Evolutionary conservation across 2,329 filamentous ascomycete genomes (phyloP).

Genomic region (Penicillium sp.): DNA sequence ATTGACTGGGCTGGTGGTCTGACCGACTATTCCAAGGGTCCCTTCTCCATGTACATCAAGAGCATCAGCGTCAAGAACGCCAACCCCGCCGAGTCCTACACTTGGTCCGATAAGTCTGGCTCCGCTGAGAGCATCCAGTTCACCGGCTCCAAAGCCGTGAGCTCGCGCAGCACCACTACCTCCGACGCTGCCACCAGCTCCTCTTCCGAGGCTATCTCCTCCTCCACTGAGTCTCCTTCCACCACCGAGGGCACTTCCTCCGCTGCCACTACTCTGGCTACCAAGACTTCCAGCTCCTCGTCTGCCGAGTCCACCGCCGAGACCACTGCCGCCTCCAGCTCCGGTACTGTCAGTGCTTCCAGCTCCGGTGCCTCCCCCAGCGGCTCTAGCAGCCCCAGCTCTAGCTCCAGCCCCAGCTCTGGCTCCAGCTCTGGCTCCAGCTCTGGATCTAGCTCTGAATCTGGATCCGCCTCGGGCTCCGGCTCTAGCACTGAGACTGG

Average conservation of each 20-base stretch:
- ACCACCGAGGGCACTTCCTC: conserved; percentile 13
- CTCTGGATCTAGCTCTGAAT: background rate
- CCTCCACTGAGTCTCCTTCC: conserved; percentile 11
- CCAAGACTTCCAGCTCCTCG: conserved; percentile 7
- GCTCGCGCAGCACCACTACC: conserved; percentile 7
- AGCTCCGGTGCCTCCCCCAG: conserved; percentile 12
- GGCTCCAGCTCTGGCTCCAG: background rate
- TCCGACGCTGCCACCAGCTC: conserved; percentile 7
- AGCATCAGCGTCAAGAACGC: conserved; percentile 56
- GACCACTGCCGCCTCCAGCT: conserved; percentile 15
- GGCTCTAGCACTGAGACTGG: conserved; percentile 14
- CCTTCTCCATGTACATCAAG: conserved; percentile 74
- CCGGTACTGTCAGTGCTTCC: conserved; percentile 8
- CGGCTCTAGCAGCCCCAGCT: background rate
- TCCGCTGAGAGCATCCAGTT: conserved; percentile 62
- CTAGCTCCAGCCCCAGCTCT: conserved; percentile 1
- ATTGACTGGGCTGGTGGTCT: conserved; percentile 68
- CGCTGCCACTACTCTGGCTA: conserved; percentile 10
- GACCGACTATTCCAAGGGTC: conserved; percentile 64
- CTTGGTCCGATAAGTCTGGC: conserved; percentile 62
- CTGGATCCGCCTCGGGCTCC: conserved; percentile 7
- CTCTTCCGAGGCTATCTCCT: conserved; percentile 4
- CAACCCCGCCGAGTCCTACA: conserved; percentile 62
- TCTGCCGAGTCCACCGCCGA: conserved; percentile 14
- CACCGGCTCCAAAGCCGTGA: conserved; percentile 15